These are phyloP conservation scores for Penicillium lagena DNA, from an alignment of 495 filamentous ascomycete species.

Conservation along the genomic window DNA sequence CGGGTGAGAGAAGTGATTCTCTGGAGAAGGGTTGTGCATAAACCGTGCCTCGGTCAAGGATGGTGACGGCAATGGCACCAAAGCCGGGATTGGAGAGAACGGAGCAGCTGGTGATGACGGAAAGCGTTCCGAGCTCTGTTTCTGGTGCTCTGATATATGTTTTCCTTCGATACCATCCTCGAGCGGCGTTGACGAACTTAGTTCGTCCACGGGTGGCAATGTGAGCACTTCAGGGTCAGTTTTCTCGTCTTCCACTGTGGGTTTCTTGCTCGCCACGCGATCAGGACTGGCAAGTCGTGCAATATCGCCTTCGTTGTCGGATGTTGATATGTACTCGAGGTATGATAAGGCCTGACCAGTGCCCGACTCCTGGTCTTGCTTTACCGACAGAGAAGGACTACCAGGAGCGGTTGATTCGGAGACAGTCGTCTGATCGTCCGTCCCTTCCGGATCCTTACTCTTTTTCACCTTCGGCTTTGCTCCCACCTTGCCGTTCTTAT, in stretches of 20 bases:
- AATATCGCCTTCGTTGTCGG: slow-evolving; percentile 12
- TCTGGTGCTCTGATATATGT: slow-evolving; percentile 3
- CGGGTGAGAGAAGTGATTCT: slow-evolving; percentile 10
- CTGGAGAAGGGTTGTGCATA: slow-evolving; percentile 20
- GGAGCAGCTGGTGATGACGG: slow-evolving; percentile 8
- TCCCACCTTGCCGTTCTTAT: slow-evolving; percentile 25
- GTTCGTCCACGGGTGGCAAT: slow-evolving; percentile 7
- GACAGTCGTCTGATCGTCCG: slow-evolving; percentile 25
- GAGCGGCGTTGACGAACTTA: slow-evolving; percentile 8
- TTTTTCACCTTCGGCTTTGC: slow-evolving; percentile 38
- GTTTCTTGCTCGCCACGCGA: slow-evolving; percentile 9
- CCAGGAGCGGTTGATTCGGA: slow-evolving; percentile 19
- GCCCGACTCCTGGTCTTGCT: slow-evolving; percentile 12
- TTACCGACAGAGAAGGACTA: slow-evolving; percentile 14
- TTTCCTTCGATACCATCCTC: slow-evolving; percentile 4
- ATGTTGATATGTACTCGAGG: background rate
- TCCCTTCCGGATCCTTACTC: slow-evolving; percentile 27
- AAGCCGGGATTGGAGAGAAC: slow-evolving; percentile 20
- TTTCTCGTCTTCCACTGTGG: slow-evolving; percentile 14
- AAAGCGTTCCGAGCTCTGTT: background rate
- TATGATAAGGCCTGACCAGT: background rate
- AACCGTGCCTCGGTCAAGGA: slow-evolving; percentile 21
- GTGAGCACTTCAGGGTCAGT: slow-evolving; percentile 7
- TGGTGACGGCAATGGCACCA: slow-evolving; percentile 26
- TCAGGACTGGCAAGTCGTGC: slow-evolving; percentile 11